Conservation (phyloP, 306 rosid species). For the Macrotyloma uniflorum region DNA sequence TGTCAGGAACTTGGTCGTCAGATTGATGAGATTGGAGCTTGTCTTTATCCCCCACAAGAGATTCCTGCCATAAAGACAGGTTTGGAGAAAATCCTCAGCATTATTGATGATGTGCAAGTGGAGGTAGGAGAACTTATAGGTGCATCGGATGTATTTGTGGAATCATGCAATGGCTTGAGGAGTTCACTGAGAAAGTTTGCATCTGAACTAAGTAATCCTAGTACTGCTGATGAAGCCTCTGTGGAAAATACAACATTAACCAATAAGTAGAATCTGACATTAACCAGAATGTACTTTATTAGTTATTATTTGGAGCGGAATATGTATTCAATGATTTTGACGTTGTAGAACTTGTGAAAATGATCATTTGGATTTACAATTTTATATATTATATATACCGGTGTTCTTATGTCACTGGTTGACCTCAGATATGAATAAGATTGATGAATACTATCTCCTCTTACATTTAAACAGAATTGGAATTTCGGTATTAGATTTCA, state of each 20-base stretch:
- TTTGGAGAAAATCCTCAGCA: conserved; percentile 57
- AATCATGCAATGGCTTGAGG: conserved; percentile 60
- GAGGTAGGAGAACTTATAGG: conserved; percentile 57
- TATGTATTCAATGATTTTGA: conserved; percentile 21
- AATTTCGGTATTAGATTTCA: background rate
- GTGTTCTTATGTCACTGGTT: background rate
- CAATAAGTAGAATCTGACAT: conserved; percentile 37
- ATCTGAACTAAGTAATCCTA: conserved; percentile 44
- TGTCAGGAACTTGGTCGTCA: conserved; percentile 67
- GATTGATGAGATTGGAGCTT: conserved; percentile 91
- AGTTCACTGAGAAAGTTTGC: conserved; percentile 55
- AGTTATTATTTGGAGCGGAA: background rate
- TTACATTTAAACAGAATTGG: background rate
- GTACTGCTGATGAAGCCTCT: conserved; percentile 45
- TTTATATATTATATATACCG: background rate
- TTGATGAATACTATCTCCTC: no score
- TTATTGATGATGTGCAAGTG: conserved; percentile 54
- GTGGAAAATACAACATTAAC: conserved; percentile 55
- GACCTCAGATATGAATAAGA: background rate
- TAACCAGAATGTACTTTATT: background rate
- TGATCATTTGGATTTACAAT: conserved; percentile 2
- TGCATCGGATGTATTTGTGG: conserved; percentile 58
- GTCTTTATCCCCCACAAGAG: conserved; percentile 95
- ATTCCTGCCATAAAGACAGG: conserved; percentile 52
- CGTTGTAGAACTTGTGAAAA: conserved; percentile 5